These are phyloP conservation scores for Crotalaria pallida DNA, from an alignment of 306 rosid genomes.

Conservation along the genomic window DNA sequence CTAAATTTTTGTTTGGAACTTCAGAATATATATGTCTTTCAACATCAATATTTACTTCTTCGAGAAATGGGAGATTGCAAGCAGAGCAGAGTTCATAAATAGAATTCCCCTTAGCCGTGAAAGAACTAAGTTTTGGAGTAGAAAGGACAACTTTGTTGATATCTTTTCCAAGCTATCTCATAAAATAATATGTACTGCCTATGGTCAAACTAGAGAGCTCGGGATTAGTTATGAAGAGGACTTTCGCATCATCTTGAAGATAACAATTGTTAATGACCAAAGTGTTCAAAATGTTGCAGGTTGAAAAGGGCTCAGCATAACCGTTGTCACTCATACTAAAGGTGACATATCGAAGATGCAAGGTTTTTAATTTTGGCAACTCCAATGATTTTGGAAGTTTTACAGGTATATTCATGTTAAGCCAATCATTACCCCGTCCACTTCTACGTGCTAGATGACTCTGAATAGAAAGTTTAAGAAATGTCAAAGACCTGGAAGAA, in stretches of 20 bases:
- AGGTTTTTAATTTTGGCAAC: neutral
- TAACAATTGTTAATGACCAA: neutral
- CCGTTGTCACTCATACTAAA: neutral
- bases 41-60: neutral
- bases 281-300: neutral
- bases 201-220: no score
- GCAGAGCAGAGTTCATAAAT: neutral
- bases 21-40: no score
- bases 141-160: neutral
- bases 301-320: neutral
- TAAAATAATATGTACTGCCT: neutral
- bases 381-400: neutral
- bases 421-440: neutral
- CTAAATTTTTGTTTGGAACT: neutral
- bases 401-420: no score
- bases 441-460: neutral
- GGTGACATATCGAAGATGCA: neutral
- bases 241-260: neutral
- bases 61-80: neutral
- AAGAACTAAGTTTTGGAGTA: no score
- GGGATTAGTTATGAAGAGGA: constrained; percentile 10
- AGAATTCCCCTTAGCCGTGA: neutral
- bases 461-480: neutral
- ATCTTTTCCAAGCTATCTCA: neutral
- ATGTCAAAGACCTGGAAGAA: neutral